Conservation (phyloP, 371 early-diverging fungal species). For the Lichtheimia ramosa region DNA sequence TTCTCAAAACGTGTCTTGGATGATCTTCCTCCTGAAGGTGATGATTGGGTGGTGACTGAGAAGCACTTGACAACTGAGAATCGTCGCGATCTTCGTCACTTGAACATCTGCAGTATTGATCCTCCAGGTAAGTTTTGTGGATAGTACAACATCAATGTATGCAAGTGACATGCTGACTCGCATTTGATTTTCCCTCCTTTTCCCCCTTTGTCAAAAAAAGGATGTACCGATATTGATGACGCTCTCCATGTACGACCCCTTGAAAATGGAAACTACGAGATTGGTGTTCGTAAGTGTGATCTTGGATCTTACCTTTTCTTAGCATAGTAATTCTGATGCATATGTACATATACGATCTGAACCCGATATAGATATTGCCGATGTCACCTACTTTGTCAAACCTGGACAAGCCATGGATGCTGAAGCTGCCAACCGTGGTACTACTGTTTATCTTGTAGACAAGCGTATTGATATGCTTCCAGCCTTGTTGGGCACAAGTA, state of each 20-base stretch:
- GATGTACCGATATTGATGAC: constrained; percentile 99
- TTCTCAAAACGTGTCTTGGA: constrained; percentile 84
- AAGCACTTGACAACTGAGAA: constrained; percentile 64
- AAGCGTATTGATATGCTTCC: constrained; percentile 98
- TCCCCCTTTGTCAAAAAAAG: constrained; percentile 19
- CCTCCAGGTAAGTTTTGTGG: constrained; percentile 74
- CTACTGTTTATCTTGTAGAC: constrained; percentile 95
- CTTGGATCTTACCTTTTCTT: no score
- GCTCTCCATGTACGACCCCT: constrained; percentile 88
- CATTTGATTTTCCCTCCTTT: neutral
- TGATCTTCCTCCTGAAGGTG: constrained; percentile 87
- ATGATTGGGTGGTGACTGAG: constrained; percentile 76
- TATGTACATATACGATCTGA: no score
- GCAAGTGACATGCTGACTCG: neutral
- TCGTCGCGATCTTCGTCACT: constrained; percentile 79
- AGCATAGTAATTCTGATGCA: no score
- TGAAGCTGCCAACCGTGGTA: constrained; percentile 89
- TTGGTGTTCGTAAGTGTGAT: constrained; percentile 79
- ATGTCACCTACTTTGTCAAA: constrained; percentile 97
- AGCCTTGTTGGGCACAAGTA: constrained; percentile 79
- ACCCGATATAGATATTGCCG: constrained; percentile 83
- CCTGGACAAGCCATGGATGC: constrained; percentile 83
- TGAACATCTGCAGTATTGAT: constrained; percentile 97
- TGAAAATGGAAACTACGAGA: constrained; percentile 88
- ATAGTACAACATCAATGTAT: neutral